A percentile compares a stretch with the other conserved stretches of the same genome.
phyloP scores from a whole-genome alignment of 2,329 filamentous ascomycete genomes.

The Elsinoe australis region DNA sequence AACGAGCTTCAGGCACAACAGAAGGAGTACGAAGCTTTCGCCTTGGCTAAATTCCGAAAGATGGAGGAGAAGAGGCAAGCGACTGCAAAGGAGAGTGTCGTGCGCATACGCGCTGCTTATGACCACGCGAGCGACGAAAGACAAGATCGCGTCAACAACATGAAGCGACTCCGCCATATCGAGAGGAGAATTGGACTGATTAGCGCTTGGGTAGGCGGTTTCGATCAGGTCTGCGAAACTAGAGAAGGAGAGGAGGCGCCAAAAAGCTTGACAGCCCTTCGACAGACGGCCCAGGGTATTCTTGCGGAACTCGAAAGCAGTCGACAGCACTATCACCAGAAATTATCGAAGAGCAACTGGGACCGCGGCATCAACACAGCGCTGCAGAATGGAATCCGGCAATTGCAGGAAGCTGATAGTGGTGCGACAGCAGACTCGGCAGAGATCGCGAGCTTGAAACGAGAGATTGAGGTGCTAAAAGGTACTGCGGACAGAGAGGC shows the following conservation, averaged over 20 bases:
- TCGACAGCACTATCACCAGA: constrained; percentile 82
- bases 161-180: constrained; percentile 74
- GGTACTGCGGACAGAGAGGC: constrained; percentile 73
- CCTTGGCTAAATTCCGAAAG: constrained; percentile 84
- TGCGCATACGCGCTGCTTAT: constrained; percentile 73
- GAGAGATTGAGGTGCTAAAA: constrained; percentile 82
- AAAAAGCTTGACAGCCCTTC: constrained; percentile 62
- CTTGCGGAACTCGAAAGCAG: constrained; percentile 83
- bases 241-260: constrained; percentile 61
- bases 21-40: constrained; percentile 73
- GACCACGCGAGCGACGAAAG: constrained; percentile 72
- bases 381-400: constrained; percentile 72
- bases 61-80: constrained; percentile 76
- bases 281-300: constrained; percentile 83
- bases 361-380: constrained; percentile 81
- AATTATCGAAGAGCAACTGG: constrained; percentile 73
- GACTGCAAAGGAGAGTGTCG: constrained; percentile 67
- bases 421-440: constrained; percentile 51
- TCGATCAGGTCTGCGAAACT: constrained; percentile 71
- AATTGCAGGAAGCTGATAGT: constrained; percentile 63
- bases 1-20: constrained; percentile 91
- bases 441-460: constrained; percentile 61
- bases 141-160: constrained; percentile 66
- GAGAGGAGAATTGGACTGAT: constrained; percentile 78
- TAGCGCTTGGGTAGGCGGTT: constrained; percentile 88